These are phyloP conservation scores for Chrysosphaeria jannelii DNA, from an alignment of 2,329 filamentous ascomycete genomes.

Conservation along the genomic window DNA sequence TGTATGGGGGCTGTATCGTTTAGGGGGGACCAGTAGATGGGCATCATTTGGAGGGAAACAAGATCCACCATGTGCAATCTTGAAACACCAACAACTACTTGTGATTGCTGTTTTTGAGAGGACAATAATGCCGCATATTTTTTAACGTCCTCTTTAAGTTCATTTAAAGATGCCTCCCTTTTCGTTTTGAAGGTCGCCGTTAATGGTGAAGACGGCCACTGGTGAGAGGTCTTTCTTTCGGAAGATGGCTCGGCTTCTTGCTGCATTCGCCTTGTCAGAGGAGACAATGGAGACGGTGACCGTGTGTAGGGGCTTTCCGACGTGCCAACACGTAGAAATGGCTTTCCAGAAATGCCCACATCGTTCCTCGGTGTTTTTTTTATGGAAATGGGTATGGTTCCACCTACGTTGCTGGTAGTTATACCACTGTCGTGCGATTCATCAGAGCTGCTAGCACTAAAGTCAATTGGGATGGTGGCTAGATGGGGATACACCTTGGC, in stretches of 20 bases:
- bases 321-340: constrained; percentile 16
- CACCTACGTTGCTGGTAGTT: background rate
- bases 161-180: too few relatives aligned
- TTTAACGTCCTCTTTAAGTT: too few relatives aligned
- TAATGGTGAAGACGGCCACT: too few relatives aligned
- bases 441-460: too few relatives aligned
- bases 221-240: background rate
- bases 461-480: too few relatives aligned
- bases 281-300: background rate
- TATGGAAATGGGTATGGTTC: constrained; percentile 3
- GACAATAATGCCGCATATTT: too few relatives aligned
- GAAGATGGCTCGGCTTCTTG: background rate
- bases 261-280: constrained; percentile 1
- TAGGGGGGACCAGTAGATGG: constrained; percentile 90
- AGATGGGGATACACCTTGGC: too few relatives aligned
- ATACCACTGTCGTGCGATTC: too few relatives aligned
- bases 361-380: constrained; percentile 11
- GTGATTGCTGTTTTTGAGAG: too few relatives aligned
- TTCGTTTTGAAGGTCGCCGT: too few relatives aligned
- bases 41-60: constrained; percentile 64
- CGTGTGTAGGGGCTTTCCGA: background rate
- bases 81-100: constrained; percentile 69
- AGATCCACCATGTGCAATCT: constrained; percentile 67
- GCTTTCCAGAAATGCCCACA: constrained; percentile 22
- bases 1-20: constrained; percentile 63